These are phyloP conservation scores for Paramecium pentaurelia DNA, from an alignment of 73 alveolate genomes.

Conservation along the genomic window DNA sequence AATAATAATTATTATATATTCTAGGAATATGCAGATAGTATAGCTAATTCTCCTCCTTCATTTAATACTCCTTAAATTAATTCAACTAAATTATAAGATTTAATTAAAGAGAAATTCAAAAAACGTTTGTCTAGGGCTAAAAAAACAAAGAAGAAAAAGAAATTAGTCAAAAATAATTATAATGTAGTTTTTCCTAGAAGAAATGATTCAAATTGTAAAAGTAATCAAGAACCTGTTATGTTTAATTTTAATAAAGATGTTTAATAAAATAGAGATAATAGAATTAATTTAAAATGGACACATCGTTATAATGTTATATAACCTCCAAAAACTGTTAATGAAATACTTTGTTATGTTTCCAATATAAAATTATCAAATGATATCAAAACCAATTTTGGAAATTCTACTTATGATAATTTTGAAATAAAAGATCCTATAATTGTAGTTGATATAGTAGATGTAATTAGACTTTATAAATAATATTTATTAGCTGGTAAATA, in stretches of 20 bases:
- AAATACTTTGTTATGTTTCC: background rate
- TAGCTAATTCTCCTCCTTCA: constrained; percentile 2
- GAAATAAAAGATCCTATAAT: background rate
- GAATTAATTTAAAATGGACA: background rate
- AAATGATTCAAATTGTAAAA: background rate
- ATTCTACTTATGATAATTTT: background rate
- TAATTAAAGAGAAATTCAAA: background rate
- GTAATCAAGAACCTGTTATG: background rate
- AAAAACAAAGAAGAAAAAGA: background rate
- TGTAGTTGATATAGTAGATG: background rate
- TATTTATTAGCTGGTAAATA: background rate
- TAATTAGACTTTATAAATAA: background rate
- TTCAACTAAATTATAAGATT: background rate
- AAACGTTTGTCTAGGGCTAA: background rate
- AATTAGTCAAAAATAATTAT: background rate
- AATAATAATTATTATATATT: background rate
- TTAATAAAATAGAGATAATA: background rate
- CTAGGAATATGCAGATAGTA: constrained; percentile 8
- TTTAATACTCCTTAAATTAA: background rate
- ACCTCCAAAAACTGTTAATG: background rate
- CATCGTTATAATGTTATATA: background rate
- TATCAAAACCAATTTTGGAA: background rate
- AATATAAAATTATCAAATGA: background rate
- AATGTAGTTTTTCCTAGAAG: background rate
- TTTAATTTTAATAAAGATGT: background rate